Base-by-base conservation (phyloP, 305 asterid species). In the Fraxinus sp. region DNA sequence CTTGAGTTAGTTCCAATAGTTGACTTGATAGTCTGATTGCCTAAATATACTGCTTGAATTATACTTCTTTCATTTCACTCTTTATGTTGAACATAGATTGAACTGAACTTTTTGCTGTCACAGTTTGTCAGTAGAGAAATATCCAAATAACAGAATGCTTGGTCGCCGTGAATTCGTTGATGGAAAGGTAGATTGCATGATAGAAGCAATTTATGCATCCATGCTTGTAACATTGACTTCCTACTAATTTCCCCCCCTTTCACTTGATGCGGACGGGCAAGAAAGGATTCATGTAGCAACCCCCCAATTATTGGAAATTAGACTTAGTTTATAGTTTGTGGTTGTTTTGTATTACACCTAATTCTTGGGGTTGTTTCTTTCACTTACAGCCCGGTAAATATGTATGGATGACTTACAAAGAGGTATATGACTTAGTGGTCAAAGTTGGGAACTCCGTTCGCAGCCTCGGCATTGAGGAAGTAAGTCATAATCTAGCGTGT, bases 401-500 rank as follows among this genome's bases (percentile, higher is more conserved):
- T 84, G 78, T 77, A 36, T 94, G 99, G 99, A 89, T 90, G 95
- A 91, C 99, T 49, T 96, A 96, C 90, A 91, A 89, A 91, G 95
- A 96, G 88, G 98, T 90, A 70, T 91, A 90, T 83, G 93, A 93
- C 84, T 80, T 90, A 77, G 99, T 94, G 79, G 59, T 94, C 75
- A 92, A 93, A 91, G 87, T 93, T 85, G 99, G 99, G 80, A 94
- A 96, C 83, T 87, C 99, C 90, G 91, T 94, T 81, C 98, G 98
- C 85, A 81, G 88, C 79, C 84, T 90, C 83, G 98, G 98, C 75
- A 84, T 94, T 84, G 96, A 93, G 59, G 77, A 90, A 87, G 99
- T 93, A 90, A 92, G 97, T 84, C 37, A 9, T 33, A 0, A 74
- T 32, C 43, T 62, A 22, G n/a, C 28, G 24, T 26, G 18, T 37